Evolutionary conservation across 2,329 filamentous ascomycete genomes (phyloP).

Genomic region (Fusarium sp.): DNA sequence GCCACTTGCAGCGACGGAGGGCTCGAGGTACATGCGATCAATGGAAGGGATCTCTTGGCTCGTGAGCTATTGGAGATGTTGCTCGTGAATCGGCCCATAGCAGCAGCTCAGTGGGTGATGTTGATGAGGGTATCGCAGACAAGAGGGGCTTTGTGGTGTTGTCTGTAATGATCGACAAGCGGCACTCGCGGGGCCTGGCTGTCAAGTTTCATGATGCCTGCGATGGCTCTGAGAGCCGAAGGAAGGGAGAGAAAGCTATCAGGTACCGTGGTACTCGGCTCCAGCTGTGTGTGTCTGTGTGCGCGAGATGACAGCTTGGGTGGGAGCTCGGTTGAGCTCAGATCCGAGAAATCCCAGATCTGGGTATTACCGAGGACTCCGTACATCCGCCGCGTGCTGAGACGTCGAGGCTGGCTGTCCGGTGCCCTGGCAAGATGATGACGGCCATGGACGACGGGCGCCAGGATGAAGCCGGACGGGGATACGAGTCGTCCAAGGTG

Average conservation of each 20-base stretch:
- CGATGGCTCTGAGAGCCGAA: conserved; percentile 12
- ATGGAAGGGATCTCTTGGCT: conserved; percentile 38
- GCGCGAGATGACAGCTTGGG: conserved; percentile 8
- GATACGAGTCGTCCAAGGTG: conserved; percentile 26
- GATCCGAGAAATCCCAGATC: conserved; percentile 31
- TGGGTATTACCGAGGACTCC: conserved; percentile 22
- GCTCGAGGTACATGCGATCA: conserved; percentile 29
- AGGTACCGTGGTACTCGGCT: conserved; percentile 6
- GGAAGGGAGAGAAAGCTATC: not conserved
- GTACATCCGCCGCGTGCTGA: conserved; percentile 24
- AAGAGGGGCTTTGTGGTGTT: conserved; percentile 29
- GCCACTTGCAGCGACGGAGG: conserved; percentile 45
- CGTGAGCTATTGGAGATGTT: conserved; percentile 39
- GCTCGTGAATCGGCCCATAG: conserved; percentile 41
- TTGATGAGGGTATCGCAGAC: conserved; percentile 30
- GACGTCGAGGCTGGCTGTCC: conserved; percentile 18
- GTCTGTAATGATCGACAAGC: conserved; percentile 26
- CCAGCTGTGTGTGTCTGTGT: not conserved
- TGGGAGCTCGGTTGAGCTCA: conserved; percentile 29
- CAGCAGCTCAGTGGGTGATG: conserved; percentile 33
- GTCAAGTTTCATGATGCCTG: conserved; percentile 26
- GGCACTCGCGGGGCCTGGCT: conserved; percentile 21
- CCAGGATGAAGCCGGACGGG: conserved; percentile 41
- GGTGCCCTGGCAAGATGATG: conserved; percentile 8
- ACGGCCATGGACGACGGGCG: conserved; percentile 24